Percentiles rank a stretch among this genome's conserved stretches.
These are phyloP conservation scores for Pichia sp. DNA, from an alignment of 1,139 yeast species.

Conservation along the genomic window DNA sequence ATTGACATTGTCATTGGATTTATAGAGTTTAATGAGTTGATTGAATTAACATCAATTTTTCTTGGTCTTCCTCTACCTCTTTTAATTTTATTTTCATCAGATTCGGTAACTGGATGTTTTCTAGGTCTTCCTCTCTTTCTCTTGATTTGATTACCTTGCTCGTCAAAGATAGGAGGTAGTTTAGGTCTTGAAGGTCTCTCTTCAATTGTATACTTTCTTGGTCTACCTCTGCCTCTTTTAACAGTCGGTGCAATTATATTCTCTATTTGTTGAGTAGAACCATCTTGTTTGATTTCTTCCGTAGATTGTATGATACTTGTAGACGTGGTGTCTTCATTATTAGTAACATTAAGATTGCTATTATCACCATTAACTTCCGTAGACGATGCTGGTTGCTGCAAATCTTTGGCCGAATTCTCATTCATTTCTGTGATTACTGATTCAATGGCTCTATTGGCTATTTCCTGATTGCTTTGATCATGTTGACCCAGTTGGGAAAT, in stretches of 20 bases:
- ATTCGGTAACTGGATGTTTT: conserved; percentile 7
- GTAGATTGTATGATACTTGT: neutral
- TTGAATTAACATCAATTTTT: neutral
- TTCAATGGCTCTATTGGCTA: neutral
- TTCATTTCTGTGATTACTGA: neutral
- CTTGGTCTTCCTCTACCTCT: conserved; percentile 13
- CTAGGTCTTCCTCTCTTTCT: conserved; percentile 14
- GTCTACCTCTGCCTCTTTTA: conserved; percentile 15
- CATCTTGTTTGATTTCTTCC: neutral
- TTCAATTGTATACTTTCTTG: conserved; percentile 12
- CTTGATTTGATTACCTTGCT: conserved; percentile 8
- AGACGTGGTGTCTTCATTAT: neutral
- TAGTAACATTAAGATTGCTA: too few relatives aligned
- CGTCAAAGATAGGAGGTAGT: conserved; percentile 12
- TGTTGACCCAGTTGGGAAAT: neutral
- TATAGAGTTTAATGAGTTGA: neutral
- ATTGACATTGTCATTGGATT: neutral
- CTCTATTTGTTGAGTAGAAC: neutral
- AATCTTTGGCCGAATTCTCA: neutral
- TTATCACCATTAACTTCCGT: neutral
- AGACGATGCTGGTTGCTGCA: neutral
- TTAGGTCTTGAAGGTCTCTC: conserved; percentile 14
- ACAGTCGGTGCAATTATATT: neutral
- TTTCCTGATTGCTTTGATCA: neutral
- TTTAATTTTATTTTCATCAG: conserved; percentile 2